Evolutionary conservation across 2,329 filamentous ascomycete species (phyloP), one percentile per base, ranked within the genome.

Genomic region (Aureobasidium uvarum): DNA sequence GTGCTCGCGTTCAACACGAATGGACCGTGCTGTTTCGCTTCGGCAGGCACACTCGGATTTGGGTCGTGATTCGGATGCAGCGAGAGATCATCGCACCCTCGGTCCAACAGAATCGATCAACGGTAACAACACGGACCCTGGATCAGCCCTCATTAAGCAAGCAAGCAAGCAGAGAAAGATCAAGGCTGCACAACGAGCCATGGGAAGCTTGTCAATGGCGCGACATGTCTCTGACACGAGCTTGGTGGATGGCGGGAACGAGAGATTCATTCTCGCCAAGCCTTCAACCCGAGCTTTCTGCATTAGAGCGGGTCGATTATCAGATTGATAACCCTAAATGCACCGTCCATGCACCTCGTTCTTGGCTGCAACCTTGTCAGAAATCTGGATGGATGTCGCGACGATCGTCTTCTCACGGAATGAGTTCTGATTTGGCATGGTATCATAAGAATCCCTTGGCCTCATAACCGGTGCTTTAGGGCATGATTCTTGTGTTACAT

Each of bases 321-420:
- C 51, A 65, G 62, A 65, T 65, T 46, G 62, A 65, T 65, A 65
- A 65, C 52, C 41, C 52, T 65, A 59, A 48, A n/a, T 13, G 1
- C 52, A 64, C 62, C 38, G 62, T 56, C 62, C 11, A 56, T 64
- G 62, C 50, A 16, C 50, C 50, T 36, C 33, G 33, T 36, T 36
- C 33, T 36, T 23, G 13, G 25, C 48, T 51, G 50, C 62, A 48
- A 46, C 45, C 18, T 36, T 48, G 58, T 51, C 58, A 38, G 31
- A 48, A 25, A 36, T 36, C 38, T 33, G 8, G 13, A n/a, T 31
- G 14, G 46, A n/a, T 5, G 28, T 48, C 23, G 28, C 56, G 41
- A 60, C n/a, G 39, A 60, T 46, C 56, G 10, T 33, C 33, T 16
- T 20, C 39, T 62, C 58, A 45, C 58, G 45, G 33, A 51, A 28